Evolutionary conservation across 495 filamentous ascomycete species (phyloP), one percentile per base, ranked within the genome.

Genomic region (Penicillium angulare): DNA sequence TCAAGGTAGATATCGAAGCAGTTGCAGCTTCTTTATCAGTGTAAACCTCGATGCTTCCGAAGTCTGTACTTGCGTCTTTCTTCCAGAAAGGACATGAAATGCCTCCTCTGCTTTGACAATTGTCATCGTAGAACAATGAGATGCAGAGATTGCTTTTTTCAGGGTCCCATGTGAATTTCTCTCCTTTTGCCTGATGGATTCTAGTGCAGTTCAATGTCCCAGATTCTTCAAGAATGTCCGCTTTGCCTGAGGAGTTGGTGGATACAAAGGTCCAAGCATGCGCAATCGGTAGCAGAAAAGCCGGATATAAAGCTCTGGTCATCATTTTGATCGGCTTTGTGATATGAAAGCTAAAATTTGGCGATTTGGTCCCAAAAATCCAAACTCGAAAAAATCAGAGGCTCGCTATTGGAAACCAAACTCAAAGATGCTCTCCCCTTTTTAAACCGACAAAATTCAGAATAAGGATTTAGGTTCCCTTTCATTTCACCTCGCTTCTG

Each of bases 231-330:
- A 48, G 29, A 8, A 61, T 59, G 10, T 43, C 48, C 2, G 59
- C 45, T 1, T 43, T 27, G 17, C 41, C 35, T 1, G 51, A 52
- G 26, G 48, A 23, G n/a, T 58, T 58, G 13, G 59, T 61, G 29
- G 27, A 52, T 21, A 50, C 45, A 39, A 61, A 61, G 5, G 55
- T 61, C 59, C 59, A 61, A 21, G 38, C 59, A 7, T 55, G 24
- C 13, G 21, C 59, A 10, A 58, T 21, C 2, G 41, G 43, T 22
- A 52, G 1, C 23, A 49, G 29, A 2, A 39, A 24, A 2, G 20
- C n/a, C 2, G 55, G 18, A 29, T 33, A 7, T 49, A 52, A n/a
- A 44, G 13, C 32, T 20, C 23, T 34, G 24, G 7, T 36, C 43
- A n/a, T n/a, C n/a, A n/a, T n/a, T n/a, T n/a, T n/a, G n/a, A n/a